Base-by-base conservation (phyloP, 140 eudicot genomes). In the Stevia rebaudiana region DNA sequence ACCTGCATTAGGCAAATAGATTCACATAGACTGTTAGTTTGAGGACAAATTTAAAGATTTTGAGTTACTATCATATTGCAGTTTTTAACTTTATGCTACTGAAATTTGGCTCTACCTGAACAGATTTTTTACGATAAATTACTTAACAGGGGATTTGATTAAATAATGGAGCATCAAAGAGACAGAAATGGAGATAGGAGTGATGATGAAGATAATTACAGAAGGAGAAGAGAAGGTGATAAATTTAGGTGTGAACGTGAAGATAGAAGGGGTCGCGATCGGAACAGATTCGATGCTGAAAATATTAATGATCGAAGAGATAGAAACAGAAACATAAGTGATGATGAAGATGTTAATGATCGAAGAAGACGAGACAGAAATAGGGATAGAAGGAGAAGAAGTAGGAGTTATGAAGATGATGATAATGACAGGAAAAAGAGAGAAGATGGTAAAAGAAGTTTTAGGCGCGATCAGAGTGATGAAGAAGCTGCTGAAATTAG, bases 401-500 rank as follows among this genome's bases (percentile, higher is more conserved):
- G 59, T 52, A 52, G 59, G 59, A 52, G 59, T 13, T 17, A 11
- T 52, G 59, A 52, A 52, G 59, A 51, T 19, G 65, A 51, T 13
- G 76, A 8, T 39, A n/a, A 41, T 13, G 67, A 23, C 36, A 54
- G 31, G 67, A 73, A 19, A 47, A 47, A 17, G 44, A 65, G 33
- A 11, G 62, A 44, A 15, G 64, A 71, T 19, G 22, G 40, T 28
- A 54, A 28, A 51, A 23, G 1, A 51, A 28, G 53, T 2, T 12
- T 7, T 47, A 47, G 53, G 12, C 53, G 25, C 13, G 70, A 49
- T 10, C 42, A 4, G 11, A 63, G 65, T 63, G 77, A 72, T 9
- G 58, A 51, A n/a, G 77, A 72, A 39, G 66, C 30, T 54, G 78
- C 71, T 35, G 67, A 72, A 12, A 61, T 63, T 4, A 64, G 67